Base-by-base conservation (phyloP, 2,329 filamentous ascomycete genomes). In the Scolecobasidium constrictum region DNA sequence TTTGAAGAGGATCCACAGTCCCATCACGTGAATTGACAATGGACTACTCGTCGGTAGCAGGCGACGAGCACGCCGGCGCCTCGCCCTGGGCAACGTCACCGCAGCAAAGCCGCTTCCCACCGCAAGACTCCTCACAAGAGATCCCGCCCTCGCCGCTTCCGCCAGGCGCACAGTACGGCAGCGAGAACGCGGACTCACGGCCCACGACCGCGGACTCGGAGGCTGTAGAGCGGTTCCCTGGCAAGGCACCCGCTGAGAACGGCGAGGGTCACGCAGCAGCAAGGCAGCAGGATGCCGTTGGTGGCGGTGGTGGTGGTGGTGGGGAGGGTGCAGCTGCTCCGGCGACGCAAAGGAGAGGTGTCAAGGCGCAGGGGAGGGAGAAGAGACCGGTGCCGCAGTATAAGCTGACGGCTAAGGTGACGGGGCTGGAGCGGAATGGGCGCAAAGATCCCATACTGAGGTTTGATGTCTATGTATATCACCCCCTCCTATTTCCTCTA, bases 401-500 rank as follows among this genome's bases (percentile, higher is more conserved):
- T 63, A 90, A 86, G 63, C 74, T 98, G 28, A 87, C 94, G 59
- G 87, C 84, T 36, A 98, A 96, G 68, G 87, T 98, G 49, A 95
- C 88, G 1, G 87, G 84, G 2, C 69, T 98, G 38, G 92, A 98
- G 66, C 75, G 92, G 46, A 92, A 85, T 3, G 88, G 88, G 47
- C 87, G 93, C 63, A 98, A 96, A 64, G 92, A 98, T 55, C 87
- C 88, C 1, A 87, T 96, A 50, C 65, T 98, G 47, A 78, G 86
- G 53, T 98, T 98, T 59, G 92, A 98, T 65, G 86, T 96, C 49
- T 86, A 98, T 65, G 92, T 96, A 79, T 58, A 81, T 59, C 16
- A 28, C 35, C 2, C n/a, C 28, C 20, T 15, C 28, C n/a, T 35
- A 13, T 28, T 21, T 15, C 20, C 12, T n/a, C 13, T 19, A 34